Conservation (phyloP, 805 yeast genomes). For the Teunomyces stri region DNA sequence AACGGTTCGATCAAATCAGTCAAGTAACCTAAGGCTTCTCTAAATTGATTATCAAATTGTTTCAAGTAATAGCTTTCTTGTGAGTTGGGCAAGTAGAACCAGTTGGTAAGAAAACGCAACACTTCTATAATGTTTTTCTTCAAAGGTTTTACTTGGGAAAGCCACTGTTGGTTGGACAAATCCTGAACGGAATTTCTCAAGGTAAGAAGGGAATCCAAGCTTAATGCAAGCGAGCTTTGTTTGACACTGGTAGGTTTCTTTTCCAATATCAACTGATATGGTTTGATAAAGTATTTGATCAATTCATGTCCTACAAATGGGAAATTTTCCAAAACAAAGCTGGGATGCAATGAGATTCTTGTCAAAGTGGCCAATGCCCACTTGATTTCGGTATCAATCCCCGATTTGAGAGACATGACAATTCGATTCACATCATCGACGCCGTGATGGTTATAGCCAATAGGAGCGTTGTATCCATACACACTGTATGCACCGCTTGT, state of each 20-base stretch:
- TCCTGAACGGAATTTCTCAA: conserved; percentile 84
- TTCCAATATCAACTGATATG: conserved; percentile 25
- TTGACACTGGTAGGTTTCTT: conserved; percentile 15
- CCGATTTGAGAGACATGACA: conserved; percentile 65
- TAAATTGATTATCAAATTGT: conserved; percentile 31
- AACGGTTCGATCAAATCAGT: conserved; percentile 83
- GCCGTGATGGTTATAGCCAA: conserved; percentile 47
- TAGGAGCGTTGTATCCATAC: conserved; percentile 13
- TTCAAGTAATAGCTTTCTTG: conserved; percentile 16
- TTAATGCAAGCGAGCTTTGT: conserved; percentile 20
- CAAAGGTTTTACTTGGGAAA: conserved; percentile 55
- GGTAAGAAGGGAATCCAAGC: conserved; percentile 55
- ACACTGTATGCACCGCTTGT: conserved; percentile 10
- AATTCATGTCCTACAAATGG: conserved; percentile 43
- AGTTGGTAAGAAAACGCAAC: conserved; percentile 37
- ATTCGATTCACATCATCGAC: conserved; percentile 63
- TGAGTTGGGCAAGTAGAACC: conserved; percentile 26
- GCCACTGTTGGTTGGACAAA: conserved; percentile 72
- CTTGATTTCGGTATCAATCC: conserved; percentile 62
- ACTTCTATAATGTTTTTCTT: conserved; percentile 45
- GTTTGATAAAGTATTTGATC: conserved; percentile 34
- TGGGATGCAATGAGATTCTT: conserved; percentile 33
- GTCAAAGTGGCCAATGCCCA: conserved; percentile 64
- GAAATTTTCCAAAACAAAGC: conserved; percentile 35
- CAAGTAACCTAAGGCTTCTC: conserved; percentile 64